Conservation (phyloP, 768 basidiomycete species). For the Coprinellus aureogranulatus region DNA sequence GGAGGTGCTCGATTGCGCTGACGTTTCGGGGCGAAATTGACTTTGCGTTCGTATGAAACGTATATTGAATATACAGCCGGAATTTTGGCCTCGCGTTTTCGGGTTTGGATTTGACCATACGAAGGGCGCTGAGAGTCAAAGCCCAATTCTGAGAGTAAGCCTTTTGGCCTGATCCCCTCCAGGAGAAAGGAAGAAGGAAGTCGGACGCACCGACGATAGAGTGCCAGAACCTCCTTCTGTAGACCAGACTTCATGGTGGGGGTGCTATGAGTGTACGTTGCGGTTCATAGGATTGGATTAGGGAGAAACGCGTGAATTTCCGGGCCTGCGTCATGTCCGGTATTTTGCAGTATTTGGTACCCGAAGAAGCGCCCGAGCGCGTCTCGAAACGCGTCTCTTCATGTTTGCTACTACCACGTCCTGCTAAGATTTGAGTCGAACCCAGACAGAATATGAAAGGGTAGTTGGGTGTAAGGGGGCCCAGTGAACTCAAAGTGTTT, state of each 20-base stretch:
- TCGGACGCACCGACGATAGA: constrained; percentile 40
- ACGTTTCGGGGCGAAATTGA: constrained; percentile 65
- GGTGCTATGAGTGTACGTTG: background rate
- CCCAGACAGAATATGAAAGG: too few relatives aligned
- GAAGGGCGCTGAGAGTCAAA: constrained; percentile 55
- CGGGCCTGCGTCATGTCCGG: background rate
- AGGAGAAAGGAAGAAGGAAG: too few relatives aligned
- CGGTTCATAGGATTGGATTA: background rate
- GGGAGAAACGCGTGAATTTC: background rate
- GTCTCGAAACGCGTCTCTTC: too few relatives aligned
- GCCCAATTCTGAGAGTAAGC: background rate
- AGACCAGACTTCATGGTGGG: constrained; percentile 36
- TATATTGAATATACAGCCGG: constrained; percentile 62
- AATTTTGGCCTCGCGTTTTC: constrained; percentile 59
- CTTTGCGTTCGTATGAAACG: constrained; percentile 63
- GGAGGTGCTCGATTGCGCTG: constrained; percentile 67
- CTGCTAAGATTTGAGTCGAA: too few relatives aligned
- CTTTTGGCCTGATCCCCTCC: too few relatives aligned
- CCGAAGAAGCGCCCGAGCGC: background rate
- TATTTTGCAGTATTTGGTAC: background rate
- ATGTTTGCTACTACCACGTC: too few relatives aligned
- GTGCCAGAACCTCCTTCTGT: constrained; percentile 51
- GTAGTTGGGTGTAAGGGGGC: too few relatives aligned
- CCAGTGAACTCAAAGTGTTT: too few relatives aligned
- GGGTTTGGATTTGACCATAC: constrained; percentile 72